A percentile compares a stretch with the other conserved stretches of the same genome.
Evolutionary conservation across 2,329 filamentous ascomycete genomes (phyloP).

Genomic region (Neonectria magnoliae): DNA sequence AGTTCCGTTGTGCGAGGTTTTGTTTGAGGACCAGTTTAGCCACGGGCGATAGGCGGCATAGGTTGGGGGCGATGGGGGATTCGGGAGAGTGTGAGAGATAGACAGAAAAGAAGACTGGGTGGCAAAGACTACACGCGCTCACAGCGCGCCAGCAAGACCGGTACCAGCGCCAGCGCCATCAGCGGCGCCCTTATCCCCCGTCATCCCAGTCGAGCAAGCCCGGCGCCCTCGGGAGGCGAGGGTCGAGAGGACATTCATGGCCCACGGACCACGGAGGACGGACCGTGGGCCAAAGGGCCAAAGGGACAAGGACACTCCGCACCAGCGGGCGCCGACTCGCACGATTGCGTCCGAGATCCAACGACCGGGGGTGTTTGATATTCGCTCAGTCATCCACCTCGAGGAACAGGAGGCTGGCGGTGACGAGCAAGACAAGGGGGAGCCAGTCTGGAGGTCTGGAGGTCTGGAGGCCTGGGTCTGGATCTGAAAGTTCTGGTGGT

Average conservation of each 20-base stretch:
- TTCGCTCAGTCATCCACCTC: slow-evolving; percentile 34
- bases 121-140: background rate
- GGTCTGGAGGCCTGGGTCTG: background rate
- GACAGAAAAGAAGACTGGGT: background rate
- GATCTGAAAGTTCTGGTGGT: background rate
- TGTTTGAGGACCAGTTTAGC: slow-evolving; percentile 35
- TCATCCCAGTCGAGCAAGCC: slow-evolving; percentile 32
- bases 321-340: slow-evolving; percentile 40
- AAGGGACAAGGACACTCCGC: slow-evolving; percentile 35
- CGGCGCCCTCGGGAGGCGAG: slow-evolving; percentile 35
- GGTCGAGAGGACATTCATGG: background rate
- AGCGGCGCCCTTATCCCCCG: background rate
- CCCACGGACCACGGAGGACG: slow-evolving; percentile 28
- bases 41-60: slow-evolving; percentile 23
- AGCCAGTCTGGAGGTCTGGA: slow-evolving; percentile 6
- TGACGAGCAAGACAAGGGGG: slow-evolving; percentile 32
- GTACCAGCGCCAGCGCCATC: slow-evolving; percentile 9
- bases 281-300: slow-evolving; percentile 23
- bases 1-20: slow-evolving; percentile 33
- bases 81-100: slow-evolving; percentile 6
- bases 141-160: slow-evolving; percentile 1
- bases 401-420: slow-evolving; percentile 34
- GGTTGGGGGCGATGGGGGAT: slow-evolving; percentile 13
- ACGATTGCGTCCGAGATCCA: slow-evolving; percentile 36
- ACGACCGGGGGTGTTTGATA: slow-evolving; percentile 38